Evolutionary conservation across 2,329 filamentous ascomycete genomes (phyloP).

Genomic region (Pseudogymnoascus sp.): DNA sequence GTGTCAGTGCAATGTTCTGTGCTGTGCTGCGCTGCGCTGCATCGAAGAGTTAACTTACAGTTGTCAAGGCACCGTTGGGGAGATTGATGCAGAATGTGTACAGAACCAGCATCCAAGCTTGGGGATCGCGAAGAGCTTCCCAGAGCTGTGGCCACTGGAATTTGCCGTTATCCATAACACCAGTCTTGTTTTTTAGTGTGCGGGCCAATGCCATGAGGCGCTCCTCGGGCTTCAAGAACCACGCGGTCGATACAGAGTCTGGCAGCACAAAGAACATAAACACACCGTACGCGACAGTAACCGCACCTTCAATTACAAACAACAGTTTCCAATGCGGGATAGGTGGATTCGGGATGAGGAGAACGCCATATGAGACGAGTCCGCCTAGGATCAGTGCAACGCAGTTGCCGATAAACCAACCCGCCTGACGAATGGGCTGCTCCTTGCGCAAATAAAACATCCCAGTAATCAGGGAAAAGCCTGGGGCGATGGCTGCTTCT

Average conservation of each 20-base stretch:
- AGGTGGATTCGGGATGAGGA: constrained; percentile 14
- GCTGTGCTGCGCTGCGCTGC: no score
- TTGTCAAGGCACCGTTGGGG: constrained; percentile 34
- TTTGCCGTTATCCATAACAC: constrained; percentile 13
- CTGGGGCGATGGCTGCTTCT: constrained; percentile 27
- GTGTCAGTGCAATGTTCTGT: not conserved
- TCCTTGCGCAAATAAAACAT: constrained; percentile 32
- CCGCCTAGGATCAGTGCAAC: constrained; percentile 18
- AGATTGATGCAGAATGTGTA: constrained; percentile 28
- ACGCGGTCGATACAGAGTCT: constrained; percentile 41
- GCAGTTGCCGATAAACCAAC: constrained; percentile 24
- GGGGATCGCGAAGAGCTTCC: constrained; percentile 32
- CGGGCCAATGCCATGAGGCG: constrained; percentile 30
- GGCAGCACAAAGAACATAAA: constrained; percentile 42
- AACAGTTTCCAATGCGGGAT: constrained; percentile 21
- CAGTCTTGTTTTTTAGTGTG: constrained; percentile 22
- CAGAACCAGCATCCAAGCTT: constrained; percentile 25
- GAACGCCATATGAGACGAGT: constrained; percentile 6
- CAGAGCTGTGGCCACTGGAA: constrained; percentile 34
- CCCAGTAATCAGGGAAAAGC: constrained; percentile 29
- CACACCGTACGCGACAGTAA: constrained; percentile 27
- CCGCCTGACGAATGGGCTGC: constrained; percentile 29
- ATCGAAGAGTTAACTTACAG: constrained; percentile 19
- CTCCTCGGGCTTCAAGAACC: constrained; percentile 34
- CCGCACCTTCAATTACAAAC: constrained; percentile 23